These are phyloP conservation scores for Globisporangium acanthophoron DNA, from an alignment of 352 stramenopile species.

Conservation along the genomic window DNA sequence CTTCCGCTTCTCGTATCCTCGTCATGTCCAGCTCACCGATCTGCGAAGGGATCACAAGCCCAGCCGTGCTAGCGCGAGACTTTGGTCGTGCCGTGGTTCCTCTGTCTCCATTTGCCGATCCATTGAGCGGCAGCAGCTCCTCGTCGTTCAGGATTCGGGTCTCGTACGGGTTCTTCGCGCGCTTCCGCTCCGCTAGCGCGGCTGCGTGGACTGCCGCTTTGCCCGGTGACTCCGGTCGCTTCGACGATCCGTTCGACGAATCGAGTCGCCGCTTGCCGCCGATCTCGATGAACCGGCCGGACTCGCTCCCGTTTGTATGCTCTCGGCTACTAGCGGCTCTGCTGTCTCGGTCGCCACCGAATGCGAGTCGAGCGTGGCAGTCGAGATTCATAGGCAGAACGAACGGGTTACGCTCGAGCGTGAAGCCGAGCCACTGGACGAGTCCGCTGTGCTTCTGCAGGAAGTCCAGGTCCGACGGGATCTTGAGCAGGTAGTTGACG, in stretches of 20 bases:
- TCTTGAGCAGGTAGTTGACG: slow-evolving; percentile 90
- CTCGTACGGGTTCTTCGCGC: slow-evolving; percentile 73
- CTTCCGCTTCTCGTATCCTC: slow-evolving; percentile 65
- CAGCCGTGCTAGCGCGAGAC: background rate
- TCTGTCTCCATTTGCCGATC: background rate
- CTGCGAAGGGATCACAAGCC: slow-evolving; percentile 40
- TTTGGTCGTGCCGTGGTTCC: slow-evolving; percentile 11
- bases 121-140: slow-evolving; percentile 45
- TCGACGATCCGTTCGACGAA: background rate
- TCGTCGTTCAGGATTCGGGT: slow-evolving; percentile 85
- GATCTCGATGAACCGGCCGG: slow-evolving; percentile 46
- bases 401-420: slow-evolving; percentile 85
- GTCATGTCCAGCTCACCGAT: slow-evolving; percentile 85
- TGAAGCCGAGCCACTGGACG: slow-evolving; percentile 84
- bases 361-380: slow-evolving; percentile 11
- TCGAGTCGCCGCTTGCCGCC: slow-evolving; percentile 39
- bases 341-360: background rate
- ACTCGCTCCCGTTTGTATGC: slow-evolving; percentile 13
- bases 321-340: background rate
- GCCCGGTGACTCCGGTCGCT: slow-evolving; percentile 8
- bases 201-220: slow-evolving; percentile 14
- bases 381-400: slow-evolving; percentile 80
- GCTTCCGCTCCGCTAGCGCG: slow-evolving; percentile 46
- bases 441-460: slow-evolving; percentile 71
- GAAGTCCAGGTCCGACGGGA: slow-evolving; percentile 89